phyloP scores from a whole-genome alignment of 2,329 filamentous ascomycete species.

The Nemania serpens region DNA sequence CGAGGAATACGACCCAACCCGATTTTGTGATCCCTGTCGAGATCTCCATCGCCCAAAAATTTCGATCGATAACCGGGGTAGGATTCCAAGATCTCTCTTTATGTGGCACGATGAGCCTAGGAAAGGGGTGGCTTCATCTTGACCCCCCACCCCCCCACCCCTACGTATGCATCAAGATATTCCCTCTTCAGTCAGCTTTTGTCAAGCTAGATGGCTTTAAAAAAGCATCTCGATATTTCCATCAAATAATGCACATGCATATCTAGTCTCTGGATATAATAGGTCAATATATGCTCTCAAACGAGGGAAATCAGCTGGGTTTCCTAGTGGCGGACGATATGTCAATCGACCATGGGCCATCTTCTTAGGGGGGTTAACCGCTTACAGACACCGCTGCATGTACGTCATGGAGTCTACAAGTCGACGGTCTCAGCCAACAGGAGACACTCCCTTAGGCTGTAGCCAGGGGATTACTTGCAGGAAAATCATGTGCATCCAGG shows the following conservation, averaged over 20 bases:
- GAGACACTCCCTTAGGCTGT: conserved; percentile 2
- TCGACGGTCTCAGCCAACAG: conserved; percentile 22
- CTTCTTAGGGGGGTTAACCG: conserved; percentile 27
- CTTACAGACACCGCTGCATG: conserved; percentile 30
- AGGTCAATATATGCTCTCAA: neutral
- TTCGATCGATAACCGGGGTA: conserved; percentile 30
- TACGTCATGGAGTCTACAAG: conserved; percentile 20
- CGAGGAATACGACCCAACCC: conserved; percentile 25
- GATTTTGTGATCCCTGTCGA: conserved; percentile 24
- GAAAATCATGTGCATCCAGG: conserved; percentile 14
- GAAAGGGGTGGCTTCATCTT: conserved; percentile 19
- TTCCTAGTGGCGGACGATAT: conserved; percentile 21
- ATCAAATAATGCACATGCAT: neutral
- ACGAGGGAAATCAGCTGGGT: conserved; percentile 3
- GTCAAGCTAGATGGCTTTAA: neutral
- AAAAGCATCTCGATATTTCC: neutral
- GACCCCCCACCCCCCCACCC: conserved; percentile 1
- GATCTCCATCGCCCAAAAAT: conserved; percentile 21
- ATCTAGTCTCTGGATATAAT: neutral
- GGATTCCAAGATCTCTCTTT: conserved; percentile 24
- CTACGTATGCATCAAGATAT: neutral
- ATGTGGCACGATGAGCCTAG: conserved; percentile 16
- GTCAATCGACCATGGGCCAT: conserved; percentile 18
- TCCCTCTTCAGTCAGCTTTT: neutral
- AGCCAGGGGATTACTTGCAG: conserved; percentile 17